phyloP scores from a whole-genome alignment of 2,329 filamentous ascomycete species.

The Colletotrichum tofieldiae region DNA sequence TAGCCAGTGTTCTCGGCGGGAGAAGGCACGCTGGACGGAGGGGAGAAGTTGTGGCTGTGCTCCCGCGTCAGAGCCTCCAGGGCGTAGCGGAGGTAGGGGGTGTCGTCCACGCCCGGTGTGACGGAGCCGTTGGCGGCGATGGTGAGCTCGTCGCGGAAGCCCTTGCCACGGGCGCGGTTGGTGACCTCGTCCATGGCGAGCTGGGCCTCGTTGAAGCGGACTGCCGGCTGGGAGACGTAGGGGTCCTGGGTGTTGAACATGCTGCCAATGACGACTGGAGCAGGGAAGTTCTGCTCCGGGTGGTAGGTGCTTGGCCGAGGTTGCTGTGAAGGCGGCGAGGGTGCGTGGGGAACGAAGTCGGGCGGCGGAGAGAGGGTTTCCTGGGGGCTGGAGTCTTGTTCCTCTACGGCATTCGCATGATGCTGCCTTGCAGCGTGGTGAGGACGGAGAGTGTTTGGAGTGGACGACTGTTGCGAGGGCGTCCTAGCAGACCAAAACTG shows the following conservation, averaged over 20 bases:
- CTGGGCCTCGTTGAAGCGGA: conserved; percentile 58
- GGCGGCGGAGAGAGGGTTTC: conserved; percentile 54
- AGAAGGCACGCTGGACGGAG: conserved; percentile 57
- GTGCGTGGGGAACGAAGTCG: conserved; percentile 54
- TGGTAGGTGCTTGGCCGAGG: conserved; percentile 46
- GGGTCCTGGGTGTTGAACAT: conserved; percentile 51
- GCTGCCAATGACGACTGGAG: conserved; percentile 32
- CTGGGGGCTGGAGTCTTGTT: conserved; percentile 45
- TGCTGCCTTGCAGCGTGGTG: conserved; percentile 39
- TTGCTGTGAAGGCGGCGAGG: conserved; percentile 58
- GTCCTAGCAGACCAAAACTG: conserved; percentile 45
- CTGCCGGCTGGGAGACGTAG: conserved; percentile 53
- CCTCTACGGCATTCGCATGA: conserved; percentile 43
- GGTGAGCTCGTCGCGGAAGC: conserved; percentile 68
- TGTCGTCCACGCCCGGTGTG: conserved; percentile 87
- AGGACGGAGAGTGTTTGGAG: conserved; percentile 43
- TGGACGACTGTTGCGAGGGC: conserved; percentile 45
- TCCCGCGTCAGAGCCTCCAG: conserved; percentile 88
- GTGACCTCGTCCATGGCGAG: conserved; percentile 48
- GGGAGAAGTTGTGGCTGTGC: conserved; percentile 72
- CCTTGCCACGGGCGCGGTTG: conserved; percentile 43
- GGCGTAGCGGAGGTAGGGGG: conserved; percentile 90
- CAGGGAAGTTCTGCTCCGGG: conserved; percentile 33
- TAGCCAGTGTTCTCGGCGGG: conserved; percentile 52
- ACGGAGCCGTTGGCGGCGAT: conserved; percentile 65